phyloP scores from a whole-genome alignment of 495 filamentous ascomycete genomes.

The Xylaria curta region DNA sequence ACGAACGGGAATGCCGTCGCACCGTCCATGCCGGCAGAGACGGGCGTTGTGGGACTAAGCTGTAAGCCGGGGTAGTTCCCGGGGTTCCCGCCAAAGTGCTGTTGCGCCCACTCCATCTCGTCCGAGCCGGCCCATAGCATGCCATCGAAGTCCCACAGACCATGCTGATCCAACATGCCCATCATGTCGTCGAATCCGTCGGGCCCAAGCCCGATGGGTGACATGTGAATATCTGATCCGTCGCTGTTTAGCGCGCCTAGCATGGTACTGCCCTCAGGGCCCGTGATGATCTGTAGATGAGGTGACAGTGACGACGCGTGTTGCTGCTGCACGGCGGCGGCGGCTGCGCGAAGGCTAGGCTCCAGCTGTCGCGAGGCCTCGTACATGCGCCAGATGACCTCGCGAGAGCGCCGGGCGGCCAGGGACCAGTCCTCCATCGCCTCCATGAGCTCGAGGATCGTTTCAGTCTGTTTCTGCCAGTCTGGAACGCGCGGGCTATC shows the following conservation, averaged over 20 bases:
- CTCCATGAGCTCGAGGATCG: constrained; percentile 69
- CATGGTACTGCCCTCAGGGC: constrained; percentile 39
- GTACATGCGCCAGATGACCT: constrained; percentile 73
- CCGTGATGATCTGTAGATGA: constrained; percentile 44
- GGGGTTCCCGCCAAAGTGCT: constrained; percentile 31
- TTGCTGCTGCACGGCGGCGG: constrained; percentile 33
- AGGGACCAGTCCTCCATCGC: constrained; percentile 74
- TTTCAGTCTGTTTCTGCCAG: constrained; percentile 71
- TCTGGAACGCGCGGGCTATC: constrained; percentile 59
- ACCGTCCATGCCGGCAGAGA: constrained; percentile 23
- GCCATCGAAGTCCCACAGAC: constrained; percentile 63
- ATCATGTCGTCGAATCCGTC: constrained; percentile 59
- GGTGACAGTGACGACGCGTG: constrained; percentile 28
- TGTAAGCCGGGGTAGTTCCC: constrained; percentile 30
- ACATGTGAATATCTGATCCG: constrained; percentile 51
- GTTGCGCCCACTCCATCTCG: constrained; percentile 44
- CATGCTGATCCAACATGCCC: constrained; percentile 59
- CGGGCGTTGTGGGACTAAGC: constrained; percentile 28
- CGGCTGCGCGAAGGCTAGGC: constrained; percentile 40
- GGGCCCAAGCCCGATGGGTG: constrained; percentile 56
- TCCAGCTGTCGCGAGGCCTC: constrained; percentile 60
- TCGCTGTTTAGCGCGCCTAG: constrained; percentile 41
- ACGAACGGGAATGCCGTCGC: constrained; percentile 27
- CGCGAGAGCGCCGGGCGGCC: constrained; percentile 70
- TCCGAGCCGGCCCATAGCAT: constrained; percentile 55